Evolutionary conservation across 495 filamentous ascomycete species (phyloP).

Genomic region (Talaromyces trachyspermus): DNA sequence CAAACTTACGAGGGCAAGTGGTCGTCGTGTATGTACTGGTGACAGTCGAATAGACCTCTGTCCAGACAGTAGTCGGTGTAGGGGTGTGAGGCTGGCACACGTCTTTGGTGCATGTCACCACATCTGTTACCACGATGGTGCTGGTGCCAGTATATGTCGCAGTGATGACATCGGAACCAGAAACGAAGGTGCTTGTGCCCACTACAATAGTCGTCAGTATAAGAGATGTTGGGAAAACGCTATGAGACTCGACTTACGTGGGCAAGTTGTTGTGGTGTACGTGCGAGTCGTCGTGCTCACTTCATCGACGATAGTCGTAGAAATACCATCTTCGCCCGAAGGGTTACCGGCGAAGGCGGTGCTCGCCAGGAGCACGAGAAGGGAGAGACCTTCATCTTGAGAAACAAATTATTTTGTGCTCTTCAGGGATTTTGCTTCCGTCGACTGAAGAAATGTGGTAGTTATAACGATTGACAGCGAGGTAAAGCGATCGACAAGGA

Average conservation of each 20-base stretch:
- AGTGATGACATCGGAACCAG: conserved; percentile 1
- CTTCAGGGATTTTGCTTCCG: not conserved
- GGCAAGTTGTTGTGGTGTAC: conserved; percentile 11
- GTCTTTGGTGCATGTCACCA: conserved; percentile 1
- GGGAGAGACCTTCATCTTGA: conserved; percentile 6
- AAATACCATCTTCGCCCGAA: no score
- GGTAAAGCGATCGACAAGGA: not conserved
- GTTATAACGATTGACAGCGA: conserved; percentile 7
- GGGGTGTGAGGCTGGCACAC: conserved; percentile 3
- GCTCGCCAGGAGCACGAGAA: conserved; percentile 8
- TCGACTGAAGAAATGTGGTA: not conserved
- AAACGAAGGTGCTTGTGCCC: no score
- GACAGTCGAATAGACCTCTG: not conserved
- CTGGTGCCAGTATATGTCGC: conserved; percentile 1
- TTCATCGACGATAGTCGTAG: no score
- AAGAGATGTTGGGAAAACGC: no score
- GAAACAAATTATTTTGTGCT: not conserved
- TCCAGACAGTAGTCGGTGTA: not conserved
- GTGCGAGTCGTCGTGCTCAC: conserved; percentile 1
- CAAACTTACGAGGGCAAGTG: conserved; percentile 1
- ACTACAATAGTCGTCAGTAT: no score
- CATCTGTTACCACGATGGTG: conserved; percentile 1
- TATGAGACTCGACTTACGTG: conserved; percentile 8
- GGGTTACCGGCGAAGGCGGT: conserved; percentile 6
- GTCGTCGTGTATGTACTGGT: conserved; percentile 8